Conservation (phyloP, 805 yeast genomes). For the Yamadazyma tumulicola region DNA sequence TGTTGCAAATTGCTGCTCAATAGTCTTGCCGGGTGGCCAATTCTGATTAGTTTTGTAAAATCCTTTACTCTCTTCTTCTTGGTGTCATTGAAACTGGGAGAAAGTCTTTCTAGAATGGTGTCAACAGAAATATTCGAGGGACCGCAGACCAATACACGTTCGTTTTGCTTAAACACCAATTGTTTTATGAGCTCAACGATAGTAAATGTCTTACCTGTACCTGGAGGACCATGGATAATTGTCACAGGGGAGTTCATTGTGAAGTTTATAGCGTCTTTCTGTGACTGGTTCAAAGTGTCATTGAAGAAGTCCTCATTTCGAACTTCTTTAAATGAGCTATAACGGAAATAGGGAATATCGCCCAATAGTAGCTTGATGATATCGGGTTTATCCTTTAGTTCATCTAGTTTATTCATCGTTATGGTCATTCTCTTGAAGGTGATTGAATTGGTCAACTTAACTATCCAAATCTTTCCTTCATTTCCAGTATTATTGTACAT, state of each 20-base stretch:
- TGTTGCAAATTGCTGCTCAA: conserved; percentile 59
- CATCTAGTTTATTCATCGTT: conserved; percentile 64
- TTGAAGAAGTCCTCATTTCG: conserved; percentile 34
- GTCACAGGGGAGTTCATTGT: conserved; percentile 57
- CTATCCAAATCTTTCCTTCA: conserved; percentile 58
- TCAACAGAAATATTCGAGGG: conserved; percentile 93
- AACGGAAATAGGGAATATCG: conserved; percentile 25
- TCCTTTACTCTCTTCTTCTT: conserved; percentile 24
- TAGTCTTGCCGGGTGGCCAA: conserved; percentile 93
- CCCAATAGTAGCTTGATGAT: conserved; percentile 48
- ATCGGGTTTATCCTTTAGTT: conserved; percentile 31
- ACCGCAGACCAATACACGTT: conserved; percentile 80
- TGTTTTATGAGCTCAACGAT: conserved; percentile 79
- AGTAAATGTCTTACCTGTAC: conserved; percentile 82
- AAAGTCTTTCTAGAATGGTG: conserved; percentile 77
- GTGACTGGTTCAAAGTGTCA: conserved; percentile 59
- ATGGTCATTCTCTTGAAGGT: conserved; percentile 78
- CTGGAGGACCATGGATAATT: conserved; percentile 78
- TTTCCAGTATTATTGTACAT: conserved; percentile 42
- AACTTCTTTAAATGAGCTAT: conserved; percentile 3
- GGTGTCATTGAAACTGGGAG: conserved; percentile 23
- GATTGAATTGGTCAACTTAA: conserved; percentile 61
- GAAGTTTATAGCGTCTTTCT: conserved; percentile 66
- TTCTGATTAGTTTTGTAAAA: conserved; percentile 50
- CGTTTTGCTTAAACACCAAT: conserved; percentile 41